Base-by-base conservation (phyloP, 345 rosid species). In the Rhizophora apiculata region DNA sequence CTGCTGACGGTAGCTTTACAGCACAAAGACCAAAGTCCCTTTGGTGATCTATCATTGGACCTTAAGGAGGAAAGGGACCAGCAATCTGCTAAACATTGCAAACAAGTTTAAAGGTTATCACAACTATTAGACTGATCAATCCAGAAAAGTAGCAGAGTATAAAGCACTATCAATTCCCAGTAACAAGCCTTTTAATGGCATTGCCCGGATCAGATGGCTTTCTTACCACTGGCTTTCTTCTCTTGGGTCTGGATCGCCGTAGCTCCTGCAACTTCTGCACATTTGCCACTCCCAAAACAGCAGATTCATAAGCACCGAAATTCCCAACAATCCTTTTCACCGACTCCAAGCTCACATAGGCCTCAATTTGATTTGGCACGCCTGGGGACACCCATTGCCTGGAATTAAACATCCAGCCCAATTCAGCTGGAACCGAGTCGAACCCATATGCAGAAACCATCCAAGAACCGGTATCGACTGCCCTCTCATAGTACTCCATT, bases 381-480 rank as follows among this genome's bases (percentile, higher is more conserved):
- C 89, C 76, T 2, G 92, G 96, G 48, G 78, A 57, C 39, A 62
- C 74, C 98, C 98, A 93, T 74, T 90, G 96, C 77, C 81, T 84
- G 61, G 97, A 82, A 76, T 93, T 86, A 78, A 87, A 90, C 76
- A 89, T 77, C 61, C 85, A 70, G 16, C 98, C 96, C 72, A 90
- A 31, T 67, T 89, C 98, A 63, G 98, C 97, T 9, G 98, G 98
- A 54, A 93, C 67, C 0, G 97, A 93, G 77, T 90, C 98, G 46
- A 90, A 93, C 62, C 97, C 98, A 52, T 97, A 93, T 3, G 98
- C 98, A 2, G 97, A 93, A 74, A 93, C 82, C 71, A 90, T 81
- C 69, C 90, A 77, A 22, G 97, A 83, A 29, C 93, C 92, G 2
- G 83, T 84, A 82, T 86, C 89, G 64, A 74, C 65, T 1, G 96